These are phyloP conservation scores for Phytopythium boreale DNA, from an alignment of 352 stramenopile genomes.

Conservation along the genomic window DNA sequence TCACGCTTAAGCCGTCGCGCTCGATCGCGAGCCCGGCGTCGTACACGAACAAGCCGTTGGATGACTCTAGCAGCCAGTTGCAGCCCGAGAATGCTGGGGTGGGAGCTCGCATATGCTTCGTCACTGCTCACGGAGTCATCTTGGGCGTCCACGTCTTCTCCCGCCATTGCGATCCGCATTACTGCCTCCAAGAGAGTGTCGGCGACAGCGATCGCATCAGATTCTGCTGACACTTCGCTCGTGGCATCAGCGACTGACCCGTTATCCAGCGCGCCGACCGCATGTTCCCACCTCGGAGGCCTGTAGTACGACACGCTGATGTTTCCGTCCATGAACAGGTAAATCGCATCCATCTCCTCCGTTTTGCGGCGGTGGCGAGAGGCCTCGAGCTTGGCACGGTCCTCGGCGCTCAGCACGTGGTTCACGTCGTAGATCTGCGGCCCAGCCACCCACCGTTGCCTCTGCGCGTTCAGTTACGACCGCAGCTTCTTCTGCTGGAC, in stretches of 20 bases:
- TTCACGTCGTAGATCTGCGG: constrained; percentile 29
- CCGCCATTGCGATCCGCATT: not conserved
- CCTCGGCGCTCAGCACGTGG: constrained; percentile 11
- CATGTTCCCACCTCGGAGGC: not conserved
- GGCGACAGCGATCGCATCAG: not conserved
- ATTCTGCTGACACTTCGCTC: not conserved
- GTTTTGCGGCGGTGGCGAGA: constrained; percentile 9
- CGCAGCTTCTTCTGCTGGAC: constrained; percentile 16
- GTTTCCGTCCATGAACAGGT: constrained; percentile 15
- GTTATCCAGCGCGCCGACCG: not conserved
- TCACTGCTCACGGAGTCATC: not conserved
- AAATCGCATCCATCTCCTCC: constrained; percentile 13
- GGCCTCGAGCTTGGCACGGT: constrained; percentile 7
- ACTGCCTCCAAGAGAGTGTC: not conserved
- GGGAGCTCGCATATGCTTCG: not conserved
- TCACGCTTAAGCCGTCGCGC: constrained; percentile 11
- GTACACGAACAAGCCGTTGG: constrained; percentile 17
- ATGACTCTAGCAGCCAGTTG: constrained; percentile 36
- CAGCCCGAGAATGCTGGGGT: constrained; percentile 16
- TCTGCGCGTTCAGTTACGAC: constrained; percentile 5
- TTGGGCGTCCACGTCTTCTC: not conserved
- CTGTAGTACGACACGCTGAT: not conserved
- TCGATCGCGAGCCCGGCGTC: constrained; percentile 7
- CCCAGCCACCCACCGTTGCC: constrained; percentile 11
- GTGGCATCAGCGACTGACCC: not conserved